Percentiles rank a stretch among this genome's conserved stretches.
Conservation (phyloP, 2,329 filamentous ascomycete species). For the Ceratocystis cubensis region DNA sequence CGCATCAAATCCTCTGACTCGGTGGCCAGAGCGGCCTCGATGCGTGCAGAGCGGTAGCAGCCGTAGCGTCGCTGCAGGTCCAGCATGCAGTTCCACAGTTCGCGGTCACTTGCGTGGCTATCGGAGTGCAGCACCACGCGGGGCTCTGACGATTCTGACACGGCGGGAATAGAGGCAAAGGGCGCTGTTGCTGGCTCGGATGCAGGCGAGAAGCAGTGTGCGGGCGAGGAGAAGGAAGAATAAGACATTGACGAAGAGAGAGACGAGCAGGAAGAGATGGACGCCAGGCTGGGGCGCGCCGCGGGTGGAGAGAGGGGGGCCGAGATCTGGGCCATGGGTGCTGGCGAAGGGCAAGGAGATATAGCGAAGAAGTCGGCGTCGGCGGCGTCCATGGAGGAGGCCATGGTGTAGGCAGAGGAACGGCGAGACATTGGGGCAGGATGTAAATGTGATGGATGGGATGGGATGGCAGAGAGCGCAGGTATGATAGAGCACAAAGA, state of each 20-base stretch:
- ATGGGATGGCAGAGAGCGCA: neutral
- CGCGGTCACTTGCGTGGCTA: slow-evolving; percentile 19
- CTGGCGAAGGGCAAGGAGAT: slow-evolving; percentile 14
- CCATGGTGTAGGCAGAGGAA: slow-evolving; percentile 14
- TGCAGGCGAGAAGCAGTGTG: neutral
- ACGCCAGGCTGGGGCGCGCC: neutral
- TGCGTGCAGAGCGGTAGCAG: slow-evolving; percentile 39
- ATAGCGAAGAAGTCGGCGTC: slow-evolving; percentile 20
- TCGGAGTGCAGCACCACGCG: slow-evolving; percentile 4
- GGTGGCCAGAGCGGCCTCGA: slow-evolving; percentile 35
- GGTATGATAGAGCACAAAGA: too few species aligned
- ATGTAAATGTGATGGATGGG: neutral
- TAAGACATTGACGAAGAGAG: slow-evolving; percentile 9
- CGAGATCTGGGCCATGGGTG: neutral
- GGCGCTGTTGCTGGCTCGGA: neutral
- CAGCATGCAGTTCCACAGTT: slow-evolving; percentile 39
- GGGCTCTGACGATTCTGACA: neutral
- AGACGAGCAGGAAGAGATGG: slow-evolving; percentile 11
- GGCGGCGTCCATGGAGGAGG: slow-evolving; percentile 8
- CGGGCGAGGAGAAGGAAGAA: slow-evolving; percentile 7
- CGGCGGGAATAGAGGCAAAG: neutral
- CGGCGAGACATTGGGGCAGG: slow-evolving; percentile 12
- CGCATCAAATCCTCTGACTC: slow-evolving; percentile 34
- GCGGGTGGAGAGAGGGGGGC: neutral
- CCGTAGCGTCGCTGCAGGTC: slow-evolving; percentile 36